Evolutionary conservation across 768 basidiomycete species (phyloP).

Genomic region (Bullera alba): DNA sequence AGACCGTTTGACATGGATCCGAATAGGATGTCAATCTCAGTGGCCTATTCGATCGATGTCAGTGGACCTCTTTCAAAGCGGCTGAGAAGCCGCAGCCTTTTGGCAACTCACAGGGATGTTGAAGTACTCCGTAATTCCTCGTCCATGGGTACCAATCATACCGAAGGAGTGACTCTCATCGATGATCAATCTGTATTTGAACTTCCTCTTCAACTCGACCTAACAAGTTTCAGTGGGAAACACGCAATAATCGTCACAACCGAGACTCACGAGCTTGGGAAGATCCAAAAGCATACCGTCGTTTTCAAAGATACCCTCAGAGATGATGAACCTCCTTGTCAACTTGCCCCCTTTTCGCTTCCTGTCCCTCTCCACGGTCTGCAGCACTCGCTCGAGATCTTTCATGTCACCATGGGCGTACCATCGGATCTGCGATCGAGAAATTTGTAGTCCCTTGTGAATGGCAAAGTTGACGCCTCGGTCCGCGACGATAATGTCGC

Average conservation of each 20-base stretch:
- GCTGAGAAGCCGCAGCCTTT: not conserved
- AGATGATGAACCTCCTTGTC: constrained; percentile 88
- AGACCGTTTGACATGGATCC: constrained; percentile 82
- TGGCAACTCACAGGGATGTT: constrained; percentile 60
- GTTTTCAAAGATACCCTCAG: constrained; percentile 93
- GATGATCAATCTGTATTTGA: constrained; percentile 89
- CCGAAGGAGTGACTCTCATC: constrained; percentile 95
- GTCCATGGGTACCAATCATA: constrained; percentile 81
- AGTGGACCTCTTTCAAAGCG: not conserved
- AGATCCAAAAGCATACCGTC: constrained; percentile 88
- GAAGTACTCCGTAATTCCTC: constrained; percentile 89
- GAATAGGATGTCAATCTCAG: constrained; percentile 88
- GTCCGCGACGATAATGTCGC: constrained; percentile 96
- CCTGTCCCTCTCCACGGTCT: constrained; percentile 76
- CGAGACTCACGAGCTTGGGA: constrained; percentile 69
- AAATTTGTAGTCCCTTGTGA: constrained; percentile 91
- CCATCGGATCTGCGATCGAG: constrained; percentile 84
- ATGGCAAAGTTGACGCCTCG: constrained; percentile 92
- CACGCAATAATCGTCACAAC: not conserved
- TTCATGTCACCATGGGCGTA: constrained; percentile 92
- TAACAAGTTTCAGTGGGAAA: constrained; percentile 36
- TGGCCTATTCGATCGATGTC: constrained; percentile 59
- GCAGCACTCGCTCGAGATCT: constrained; percentile 79
- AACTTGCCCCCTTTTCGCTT: constrained; percentile 73
- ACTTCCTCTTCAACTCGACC: constrained; percentile 90